Conservation (phyloP, 2,329 filamentous ascomycete species). For the Aureobasidium sp. region DNA sequence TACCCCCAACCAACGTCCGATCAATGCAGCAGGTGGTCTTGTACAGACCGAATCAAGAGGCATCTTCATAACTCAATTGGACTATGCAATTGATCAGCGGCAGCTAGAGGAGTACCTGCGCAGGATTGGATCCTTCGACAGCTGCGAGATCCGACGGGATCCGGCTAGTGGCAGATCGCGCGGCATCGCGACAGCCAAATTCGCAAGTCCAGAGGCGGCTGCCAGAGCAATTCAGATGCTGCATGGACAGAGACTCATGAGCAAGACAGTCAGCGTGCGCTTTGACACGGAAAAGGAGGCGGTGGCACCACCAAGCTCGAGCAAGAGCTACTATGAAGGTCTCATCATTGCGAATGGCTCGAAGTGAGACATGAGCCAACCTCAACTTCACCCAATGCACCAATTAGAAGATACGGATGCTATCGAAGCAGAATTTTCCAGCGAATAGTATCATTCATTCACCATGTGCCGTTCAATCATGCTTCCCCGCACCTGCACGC, state of each 20-base stretch:
- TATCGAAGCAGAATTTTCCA: neutral
- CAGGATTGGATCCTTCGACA: constrained; percentile 8
- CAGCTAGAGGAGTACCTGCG: constrained; percentile 7
- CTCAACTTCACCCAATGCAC: neutral
- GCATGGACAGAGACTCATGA: constrained; percentile 1
- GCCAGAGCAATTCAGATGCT: neutral
- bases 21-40: constrained; percentile 4
- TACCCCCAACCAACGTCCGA: neutral
- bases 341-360: constrained; percentile 14
- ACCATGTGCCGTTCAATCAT: neutral
- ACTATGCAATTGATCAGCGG: constrained; percentile 1
- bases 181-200: constrained; percentile 7
- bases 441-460: neutral
- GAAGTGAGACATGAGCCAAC: neutral
- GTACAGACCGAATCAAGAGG: constrained; percentile 1
- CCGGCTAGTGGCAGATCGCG: constrained; percentile 5
- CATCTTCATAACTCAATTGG: constrained; percentile 11
- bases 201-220: neutral
- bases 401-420: neutral
- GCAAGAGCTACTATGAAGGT: neutral
- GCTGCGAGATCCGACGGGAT: constrained; percentile 7
- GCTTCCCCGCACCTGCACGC: neutral
- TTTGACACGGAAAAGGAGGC: constrained; percentile 9
- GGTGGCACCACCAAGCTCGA: neutral
- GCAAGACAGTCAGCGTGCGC: constrained; percentile 1